A percentile compares a stretch with the other conserved stretches of the same genome.
These are phyloP conservation scores for Thalassiosira livingstoniorum DNA, from an alignment of 352 stramenopile genomes.

Conservation along the genomic window DNA sequence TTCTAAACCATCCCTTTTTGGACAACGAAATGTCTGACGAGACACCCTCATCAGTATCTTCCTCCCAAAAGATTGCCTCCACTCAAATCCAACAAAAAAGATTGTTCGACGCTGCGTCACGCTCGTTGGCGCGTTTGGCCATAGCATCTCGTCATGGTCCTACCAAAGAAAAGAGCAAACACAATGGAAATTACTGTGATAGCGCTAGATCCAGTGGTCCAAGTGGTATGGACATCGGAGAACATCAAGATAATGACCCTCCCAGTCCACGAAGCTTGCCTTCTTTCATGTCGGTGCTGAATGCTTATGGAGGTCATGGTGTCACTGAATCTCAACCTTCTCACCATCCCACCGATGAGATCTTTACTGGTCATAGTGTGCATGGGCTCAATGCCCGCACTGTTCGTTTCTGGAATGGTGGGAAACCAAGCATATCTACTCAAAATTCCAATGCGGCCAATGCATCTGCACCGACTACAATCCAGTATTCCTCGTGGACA, in stretches of 20 bases:
- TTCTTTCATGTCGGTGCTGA: slow-evolving; percentile 59
- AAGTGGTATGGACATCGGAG: slow-evolving; percentile 1
- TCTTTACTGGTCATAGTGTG: slow-evolving; percentile 58
- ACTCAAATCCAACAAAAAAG: slow-evolving; percentile 43
- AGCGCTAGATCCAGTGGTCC: not conserved
- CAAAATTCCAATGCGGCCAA: not conserved
- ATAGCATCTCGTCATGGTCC: slow-evolving; percentile 44
- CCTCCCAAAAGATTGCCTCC: slow-evolving; percentile 41
- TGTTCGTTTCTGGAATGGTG: slow-evolving; percentile 29
- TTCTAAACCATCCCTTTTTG: too few relatives aligned
- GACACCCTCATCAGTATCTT: slow-evolving; percentile 43
- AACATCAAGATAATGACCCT: slow-evolving; percentile 50
- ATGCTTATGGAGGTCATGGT: slow-evolving; percentile 48
- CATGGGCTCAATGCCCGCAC: slow-evolving; percentile 48
- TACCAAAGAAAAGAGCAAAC: not conserved
- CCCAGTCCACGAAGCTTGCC: slow-evolving; percentile 58
- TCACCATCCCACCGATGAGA: slow-evolving; percentile 14
- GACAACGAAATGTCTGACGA: slow-evolving; percentile 19
- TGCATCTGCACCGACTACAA: not conserved
- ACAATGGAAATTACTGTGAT: not conserved
- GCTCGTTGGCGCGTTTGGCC: slow-evolving; percentile 51
- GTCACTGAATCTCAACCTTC: not conserved
- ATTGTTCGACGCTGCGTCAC: slow-evolving; percentile 56
- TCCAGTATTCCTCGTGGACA: slow-evolving; percentile 37
- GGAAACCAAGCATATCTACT: not conserved